phyloP scores from a whole-genome alignment of 2,329 filamentous ascomycete genomes.

The Didymella pomorum region DNA sequence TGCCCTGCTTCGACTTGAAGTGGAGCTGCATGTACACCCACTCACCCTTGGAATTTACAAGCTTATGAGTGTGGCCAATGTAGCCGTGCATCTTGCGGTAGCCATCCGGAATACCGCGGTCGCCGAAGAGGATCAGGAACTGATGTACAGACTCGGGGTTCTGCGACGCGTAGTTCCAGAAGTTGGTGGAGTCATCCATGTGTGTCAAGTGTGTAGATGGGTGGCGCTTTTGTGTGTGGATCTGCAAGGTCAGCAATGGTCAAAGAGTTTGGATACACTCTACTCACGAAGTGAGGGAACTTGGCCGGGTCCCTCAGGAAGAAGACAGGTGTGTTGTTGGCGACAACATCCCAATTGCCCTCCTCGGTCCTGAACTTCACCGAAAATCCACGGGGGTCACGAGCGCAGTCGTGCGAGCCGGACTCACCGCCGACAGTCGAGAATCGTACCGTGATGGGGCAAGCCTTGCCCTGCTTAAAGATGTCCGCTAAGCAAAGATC shows the following conservation, averaged over 20 bases:
- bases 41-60: constrained; percentile 61
- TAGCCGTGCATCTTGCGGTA: constrained; percentile 66
- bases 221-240: constrained; percentile 76
- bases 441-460: constrained; percentile 72
- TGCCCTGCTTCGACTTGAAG: constrained; percentile 62
- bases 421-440: constrained; percentile 79
- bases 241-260: constrained; percentile 52
- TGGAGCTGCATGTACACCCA: constrained; percentile 64
- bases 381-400: constrained; percentile 76
- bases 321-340: constrained; percentile 78
- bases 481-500: constrained; percentile 57
- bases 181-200: constrained; percentile 69
- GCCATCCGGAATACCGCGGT: constrained; percentile 63
- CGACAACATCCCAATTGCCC: constrained; percentile 77
- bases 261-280: neutral
- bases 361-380: constrained; percentile 77
- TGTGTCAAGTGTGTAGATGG: constrained; percentile 74
- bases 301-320: constrained; percentile 78
- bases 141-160: constrained; percentile 64
- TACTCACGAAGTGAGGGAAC: constrained; percentile 48
- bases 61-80: constrained; percentile 61
- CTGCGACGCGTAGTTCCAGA: constrained; percentile 69
- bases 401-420: constrained; percentile 74
- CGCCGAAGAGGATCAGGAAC: constrained; percentile 63
- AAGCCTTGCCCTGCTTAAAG: constrained; percentile 71